These are phyloP conservation scores for Pulveroboletus sp. DNA, from an alignment of 768 basidiomycete species.

Conservation along the genomic window DNA sequence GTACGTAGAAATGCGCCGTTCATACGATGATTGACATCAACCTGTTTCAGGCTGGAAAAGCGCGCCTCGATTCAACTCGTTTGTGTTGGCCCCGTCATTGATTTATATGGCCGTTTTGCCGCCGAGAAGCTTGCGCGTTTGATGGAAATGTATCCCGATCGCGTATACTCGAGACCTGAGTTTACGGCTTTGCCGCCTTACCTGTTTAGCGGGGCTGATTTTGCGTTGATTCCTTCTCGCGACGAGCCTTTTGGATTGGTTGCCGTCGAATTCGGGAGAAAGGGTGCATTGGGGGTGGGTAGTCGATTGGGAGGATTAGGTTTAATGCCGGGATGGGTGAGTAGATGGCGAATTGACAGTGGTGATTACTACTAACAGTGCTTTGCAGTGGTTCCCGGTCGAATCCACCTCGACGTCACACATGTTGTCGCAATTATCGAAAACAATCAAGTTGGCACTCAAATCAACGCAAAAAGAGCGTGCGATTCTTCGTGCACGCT, in stretches of 20 bases:
- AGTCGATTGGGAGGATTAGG: constrained; percentile 91
- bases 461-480: constrained; percentile 89
- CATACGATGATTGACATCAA: background rate
- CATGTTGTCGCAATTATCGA: constrained; percentile 90
- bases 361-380: background rate
- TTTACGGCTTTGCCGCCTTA: constrained; percentile 92
- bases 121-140: constrained; percentile 89
- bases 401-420: constrained; percentile 90
- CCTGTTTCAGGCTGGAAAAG: constrained; percentile 64
- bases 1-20: constrained; percentile 39
- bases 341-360: constrained; percentile 23
- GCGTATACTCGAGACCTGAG: constrained; percentile 94
- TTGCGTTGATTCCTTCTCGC: constrained; percentile 91
- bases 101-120: constrained; percentile 91
- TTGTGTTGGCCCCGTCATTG: constrained; percentile 90
- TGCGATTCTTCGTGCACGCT: constrained; percentile 87
- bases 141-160: constrained; percentile 93
- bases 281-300: constrained; percentile 94
- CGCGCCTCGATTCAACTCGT: constrained; percentile 82
- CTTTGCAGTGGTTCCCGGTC: constrained; percentile 86
- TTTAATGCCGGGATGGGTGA: constrained; percentile 96
- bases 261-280: constrained; percentile 93
- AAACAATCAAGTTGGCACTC: constrained; percentile 91
- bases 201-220: constrained; percentile 92
- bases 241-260: constrained; percentile 96